phyloP scores from a whole-genome alignment of 1,139 yeast species.

The Eremothecium gossypii region DNA sequence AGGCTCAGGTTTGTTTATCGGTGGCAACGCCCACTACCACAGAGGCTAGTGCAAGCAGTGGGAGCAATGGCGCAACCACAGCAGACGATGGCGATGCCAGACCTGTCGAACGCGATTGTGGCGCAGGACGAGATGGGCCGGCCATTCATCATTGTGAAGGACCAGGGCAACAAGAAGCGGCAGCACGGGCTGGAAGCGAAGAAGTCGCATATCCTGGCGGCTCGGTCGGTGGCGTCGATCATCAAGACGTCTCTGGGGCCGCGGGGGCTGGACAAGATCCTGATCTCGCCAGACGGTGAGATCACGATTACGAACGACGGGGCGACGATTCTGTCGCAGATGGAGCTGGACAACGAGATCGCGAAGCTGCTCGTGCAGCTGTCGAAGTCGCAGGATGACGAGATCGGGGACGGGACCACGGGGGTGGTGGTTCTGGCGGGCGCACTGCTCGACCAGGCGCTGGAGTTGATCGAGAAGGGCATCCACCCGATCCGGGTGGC shows the following conservation, averaged over 20 bases:
- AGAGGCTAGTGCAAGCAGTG: no score
- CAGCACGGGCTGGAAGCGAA: slow-evolving; percentile 93
- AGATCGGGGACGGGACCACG: slow-evolving; percentile 98
- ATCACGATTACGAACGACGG: slow-evolving; percentile 98
- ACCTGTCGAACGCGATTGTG: slow-evolving; percentile 92
- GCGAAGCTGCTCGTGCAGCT: slow-evolving; percentile 92
- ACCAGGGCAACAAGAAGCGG: slow-evolving; percentile 89
- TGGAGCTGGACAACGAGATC: slow-evolving; percentile 93
- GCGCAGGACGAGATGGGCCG: slow-evolving; percentile 99
- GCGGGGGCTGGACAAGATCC: slow-evolving; percentile 93
- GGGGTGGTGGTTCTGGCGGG: slow-evolving; percentile 97
- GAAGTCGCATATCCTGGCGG: slow-evolving; percentile 90
- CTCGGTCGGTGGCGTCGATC: slow-evolving; percentile 88
- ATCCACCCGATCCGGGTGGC: slow-evolving; percentile 96
- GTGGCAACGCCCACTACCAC: no score
- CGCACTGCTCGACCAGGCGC: slow-evolving; percentile 87
- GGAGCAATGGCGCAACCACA: slow-evolving; percentile 24
- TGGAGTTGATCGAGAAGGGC: slow-evolving; percentile 90
- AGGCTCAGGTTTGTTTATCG: no score
- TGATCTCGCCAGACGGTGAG: slow-evolving; percentile 91
- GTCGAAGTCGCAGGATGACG: slow-evolving; percentile 94
- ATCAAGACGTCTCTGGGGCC: slow-evolving; percentile 93
- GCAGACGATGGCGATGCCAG: slow-evolving; percentile 69
- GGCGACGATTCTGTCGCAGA: slow-evolving; percentile 89
- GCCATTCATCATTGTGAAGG: slow-evolving; percentile 94